These are phyloP conservation scores for Allium cepa DNA, from an alignment of 106 monocot species.

Conservation along the genomic window DNA sequence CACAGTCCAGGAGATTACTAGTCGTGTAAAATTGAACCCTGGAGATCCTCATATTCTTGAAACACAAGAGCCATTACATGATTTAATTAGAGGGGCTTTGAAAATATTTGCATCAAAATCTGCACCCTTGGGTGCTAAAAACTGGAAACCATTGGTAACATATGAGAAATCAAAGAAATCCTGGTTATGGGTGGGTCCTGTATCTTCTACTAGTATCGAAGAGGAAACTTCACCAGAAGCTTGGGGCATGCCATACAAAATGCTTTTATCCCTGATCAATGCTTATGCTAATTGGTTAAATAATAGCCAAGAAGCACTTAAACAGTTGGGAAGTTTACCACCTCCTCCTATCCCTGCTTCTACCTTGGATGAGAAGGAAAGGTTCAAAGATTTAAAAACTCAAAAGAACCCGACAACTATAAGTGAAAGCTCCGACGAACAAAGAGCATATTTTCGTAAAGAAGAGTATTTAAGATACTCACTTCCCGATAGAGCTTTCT, in stretches of 20 bases:
- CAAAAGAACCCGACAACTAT: conserved; percentile 87
- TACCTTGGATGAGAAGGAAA: conserved; percentile 73
- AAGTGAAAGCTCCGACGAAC: conserved; percentile 70
- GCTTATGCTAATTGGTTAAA: conserved; percentile 97
- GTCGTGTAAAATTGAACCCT: conserved; percentile 64
- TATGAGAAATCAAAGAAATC: conserved; percentile 76
- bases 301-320: conserved; percentile 81
- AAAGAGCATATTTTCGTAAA: conserved; percentile 62
- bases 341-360: conserved; percentile 49
- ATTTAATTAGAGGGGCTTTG: conserved; percentile 79
- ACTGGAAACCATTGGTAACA: conserved; percentile 64
- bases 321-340: conserved; percentile 87
- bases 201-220: conserved; percentile 31
- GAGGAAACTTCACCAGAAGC: conserved; percentile 87
- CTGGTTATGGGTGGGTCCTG: conserved; percentile 74
- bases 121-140: conserved; percentile 90
- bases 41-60: conserved; percentile 94
- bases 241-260: conserved; percentile 91
- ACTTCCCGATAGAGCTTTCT: conserved; percentile 85
- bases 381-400: conserved; percentile 85
- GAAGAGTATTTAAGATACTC: conserved; percentile 84
- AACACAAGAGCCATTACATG: conserved; percentile 89
- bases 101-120: conserved; percentile 86
- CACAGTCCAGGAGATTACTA: conserved; percentile 73
- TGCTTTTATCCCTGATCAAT: conserved; percentile 89